Base-by-base conservation (phyloP, 2,329 filamentous ascomycete species). In the Dactylellina haptotyla region DNA sequence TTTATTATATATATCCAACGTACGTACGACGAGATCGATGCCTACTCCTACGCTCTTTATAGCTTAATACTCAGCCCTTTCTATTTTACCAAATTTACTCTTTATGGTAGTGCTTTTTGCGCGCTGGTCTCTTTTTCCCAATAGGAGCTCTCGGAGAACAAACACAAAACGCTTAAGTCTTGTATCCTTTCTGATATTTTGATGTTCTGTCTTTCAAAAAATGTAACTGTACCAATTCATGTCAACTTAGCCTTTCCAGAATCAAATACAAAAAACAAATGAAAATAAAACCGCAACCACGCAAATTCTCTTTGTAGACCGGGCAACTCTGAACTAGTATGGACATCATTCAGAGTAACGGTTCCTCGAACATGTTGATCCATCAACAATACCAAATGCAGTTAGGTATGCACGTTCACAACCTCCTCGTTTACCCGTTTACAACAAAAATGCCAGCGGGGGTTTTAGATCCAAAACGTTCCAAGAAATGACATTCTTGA, bases 11-110 rank as follows among this genome's bases (percentile, higher is more conserved):
- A 39, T 34, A 53, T 72, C 53, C 59, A 65, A 65, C 53, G 59
- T 59, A 58, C 53, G 69, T 65, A 66, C 69, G 69, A 73, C 61
- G 54, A 73, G 54, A 65, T 65, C 67, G 58, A 72, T 72, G 69
- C 69, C 59, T 73, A 65, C 69, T 34, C 48, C 25, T 41, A 65
- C 69, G 46, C 48, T 73, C 61, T 16, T 66, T 62, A 48, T 51
- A 54, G n/a, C 14, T 34, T 62, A 61, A 46, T 57, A 61, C 16
- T 26, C 14, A 25, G 2, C 23, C 6, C 23, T 65, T 43, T 48
- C 54, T 50, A 50, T 58, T 53, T 54, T 48, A 43, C 54, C 64
- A 46, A 45, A 20, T 51, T 61, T 54, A 51, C 41, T 69, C 56
- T 75, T 51, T 53, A 28, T 69, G 43, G n/a, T n/a, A n/a, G n/a